phyloP scores from a whole-genome alignment of 192 early-diverging fungal genomes.

The Coemansia sp. region DNA sequence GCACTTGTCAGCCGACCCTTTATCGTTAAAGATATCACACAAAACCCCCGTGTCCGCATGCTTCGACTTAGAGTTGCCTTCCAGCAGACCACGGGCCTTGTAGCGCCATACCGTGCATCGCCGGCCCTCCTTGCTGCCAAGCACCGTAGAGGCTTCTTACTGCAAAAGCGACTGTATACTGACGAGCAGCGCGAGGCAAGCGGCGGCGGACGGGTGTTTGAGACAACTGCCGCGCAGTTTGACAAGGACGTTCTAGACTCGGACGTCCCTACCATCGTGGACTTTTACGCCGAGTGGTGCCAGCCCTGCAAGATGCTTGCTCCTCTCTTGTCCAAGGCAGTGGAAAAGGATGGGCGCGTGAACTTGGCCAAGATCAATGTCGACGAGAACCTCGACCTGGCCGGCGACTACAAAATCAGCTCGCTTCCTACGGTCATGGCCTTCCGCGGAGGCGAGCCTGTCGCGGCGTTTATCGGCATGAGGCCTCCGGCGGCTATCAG shows the following conservation, averaged over 20 bases:
- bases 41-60: no score
- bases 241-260: conserved; percentile 57
- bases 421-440: conserved; percentile 74
- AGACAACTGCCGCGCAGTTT: conserved; percentile 62
- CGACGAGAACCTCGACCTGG: conserved; percentile 62
- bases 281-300: conserved; percentile 79
- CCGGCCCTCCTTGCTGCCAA: neutral
- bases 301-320: conserved; percentile 76
- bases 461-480: conserved; percentile 68
- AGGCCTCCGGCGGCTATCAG: conserved; percentile 40
- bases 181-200: neutral
- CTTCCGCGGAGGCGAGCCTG: conserved; percentile 62
- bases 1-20: no score
- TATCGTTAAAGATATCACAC: no score
- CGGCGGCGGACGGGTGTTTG: conserved; percentile 18
- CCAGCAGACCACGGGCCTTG: neutral
- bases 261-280: conserved; percentile 70
- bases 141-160: neutral
- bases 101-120: neutral
- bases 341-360: conserved; percentile 61
- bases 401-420: conserved; percentile 63
- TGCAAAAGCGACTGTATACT: neutral
- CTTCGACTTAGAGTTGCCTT: neutral
- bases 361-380: conserved; percentile 76
- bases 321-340: conserved; percentile 64